Evolutionary conservation across 192 early-diverging fungal species (phyloP), one percentile per base, ranked within the genome.

Genomic region (Chytriomyces hyalinus): DNA sequence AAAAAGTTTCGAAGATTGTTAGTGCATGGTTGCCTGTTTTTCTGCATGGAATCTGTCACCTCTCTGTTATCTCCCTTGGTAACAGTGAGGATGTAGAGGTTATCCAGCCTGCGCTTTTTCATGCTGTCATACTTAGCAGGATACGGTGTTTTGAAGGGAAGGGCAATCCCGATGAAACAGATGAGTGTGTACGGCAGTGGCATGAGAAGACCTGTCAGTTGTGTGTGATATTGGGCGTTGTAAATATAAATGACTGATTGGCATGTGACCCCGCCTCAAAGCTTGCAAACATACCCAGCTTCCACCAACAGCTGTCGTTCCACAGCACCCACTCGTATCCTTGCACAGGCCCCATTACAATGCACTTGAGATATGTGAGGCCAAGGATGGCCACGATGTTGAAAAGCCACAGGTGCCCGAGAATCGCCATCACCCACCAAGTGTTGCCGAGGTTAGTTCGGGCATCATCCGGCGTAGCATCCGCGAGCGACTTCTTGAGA

Each of bases 181-280:
- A 89, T 83, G 59, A 89, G 67, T 7, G 86, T 85, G 82, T 89
- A 89, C 22, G 88, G 88, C 8, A 89, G 65, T 2, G 88, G 88
- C 6, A 89, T 75, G 20, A 89, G 78, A 36, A 36, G 36, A 36
- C 36, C 36, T 36, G 36, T 36, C 36, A 2, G 36, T 36, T 36
- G 36, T 2, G 36, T 36, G 36, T 36, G 36, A 36, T 36, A 36
- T 36, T 36, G 36, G 36, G 36, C 4, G 36, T 36, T 36, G 36
- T 36, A 0, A 36, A 36, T 4, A 36, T 36, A 36, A 36, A 36
- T 36, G 36, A 36, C 36, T 36, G 36, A 36, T 36, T 36, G 36
- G 2, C 36, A 36, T 36, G 36, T 36, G 36, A 36, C 36, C 36
- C 36, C 36, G 36, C 36, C 36, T 36, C 36, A 36, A 36, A 36